Percentiles rank a stretch among this genome's conserved stretches.
These are phyloP conservation scores for Trypethelium eluteriae DNA, from an alignment of 495 filamentous ascomycete species.

Conservation along the genomic window DNA sequence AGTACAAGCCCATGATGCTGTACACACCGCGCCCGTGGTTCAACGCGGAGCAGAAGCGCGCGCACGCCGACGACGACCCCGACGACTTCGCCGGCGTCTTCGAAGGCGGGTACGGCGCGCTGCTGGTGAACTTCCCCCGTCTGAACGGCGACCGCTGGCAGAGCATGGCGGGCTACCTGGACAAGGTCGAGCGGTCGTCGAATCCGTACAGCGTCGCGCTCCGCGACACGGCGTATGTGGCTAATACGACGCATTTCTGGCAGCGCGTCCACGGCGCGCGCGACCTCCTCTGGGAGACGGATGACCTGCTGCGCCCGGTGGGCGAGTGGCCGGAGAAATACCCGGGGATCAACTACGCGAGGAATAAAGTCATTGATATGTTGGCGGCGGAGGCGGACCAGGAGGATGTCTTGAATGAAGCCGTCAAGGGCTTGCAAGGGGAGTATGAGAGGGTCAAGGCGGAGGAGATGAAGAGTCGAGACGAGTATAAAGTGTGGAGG, in stretches of 20 bases:
- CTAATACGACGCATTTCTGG: slow-evolving; percentile 19
- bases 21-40: slow-evolving; percentile 40
- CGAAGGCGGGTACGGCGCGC: slow-evolving; percentile 32
- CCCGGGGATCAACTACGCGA: background rate
- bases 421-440: background rate
- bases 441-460: background rate
- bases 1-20: slow-evolving; percentile 27
- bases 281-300: slow-evolving; percentile 1
- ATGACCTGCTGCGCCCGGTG: slow-evolving; percentile 6
- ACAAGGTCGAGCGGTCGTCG: background rate
- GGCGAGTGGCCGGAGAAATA: background rate
- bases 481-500: background rate
- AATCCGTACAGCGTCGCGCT: slow-evolving; percentile 17
- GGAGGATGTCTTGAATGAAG: background rate
- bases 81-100: slow-evolving; percentile 15
- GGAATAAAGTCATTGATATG: background rate
- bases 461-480: slow-evolving; percentile 5
- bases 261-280: slow-evolving; percentile 13
- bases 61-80: background rate
- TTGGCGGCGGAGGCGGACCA: slow-evolving; percentile 6
- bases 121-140: slow-evolving; percentile 39
- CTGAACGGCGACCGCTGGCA: slow-evolving; percentile 26
- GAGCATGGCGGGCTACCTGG: slow-evolving; percentile 21
- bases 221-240: slow-evolving; percentile 21
- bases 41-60: slow-evolving; percentile 33